A percentile compares a stretch with the other conserved stretches of the same genome.
Conservation (phyloP, 768 basidiomycete species). For the Royoungia palumana region DNA sequence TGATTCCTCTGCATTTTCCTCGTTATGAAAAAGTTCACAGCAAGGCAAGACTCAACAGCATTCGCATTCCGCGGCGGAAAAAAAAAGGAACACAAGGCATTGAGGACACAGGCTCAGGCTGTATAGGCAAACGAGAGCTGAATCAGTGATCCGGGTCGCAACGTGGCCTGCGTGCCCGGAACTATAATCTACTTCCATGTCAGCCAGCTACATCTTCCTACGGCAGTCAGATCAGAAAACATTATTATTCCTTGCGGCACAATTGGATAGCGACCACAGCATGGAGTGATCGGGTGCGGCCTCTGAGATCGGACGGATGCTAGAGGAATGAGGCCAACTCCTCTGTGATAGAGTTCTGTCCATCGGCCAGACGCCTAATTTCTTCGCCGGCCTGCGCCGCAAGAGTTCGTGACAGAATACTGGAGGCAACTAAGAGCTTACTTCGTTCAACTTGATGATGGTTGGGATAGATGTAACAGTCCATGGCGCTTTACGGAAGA, state of each 20-base stretch:
- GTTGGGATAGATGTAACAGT: constrained; percentile 60
- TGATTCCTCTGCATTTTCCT: neutral
- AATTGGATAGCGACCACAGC: constrained; percentile 1
- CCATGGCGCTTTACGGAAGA: constrained; percentile 64
- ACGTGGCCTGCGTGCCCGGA: no score
- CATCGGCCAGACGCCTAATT: constrained; percentile 28
- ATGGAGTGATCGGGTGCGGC: neutral
- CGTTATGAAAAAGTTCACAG: neutral
- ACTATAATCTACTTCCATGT: neutral
- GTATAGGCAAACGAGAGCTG: neutral
- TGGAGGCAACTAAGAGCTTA: constrained; percentile 32
- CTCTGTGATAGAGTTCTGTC: constrained; percentile 21
- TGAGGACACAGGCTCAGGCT: neutral
- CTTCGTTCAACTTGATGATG: constrained; percentile 57
- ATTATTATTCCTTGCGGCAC: neutral
- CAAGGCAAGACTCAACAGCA: neutral
- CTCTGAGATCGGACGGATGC: constrained; percentile 1
- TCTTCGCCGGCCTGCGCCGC: constrained; percentile 24
- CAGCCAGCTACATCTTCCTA: no score
- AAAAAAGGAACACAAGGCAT: neutral
- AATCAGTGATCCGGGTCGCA: neutral
- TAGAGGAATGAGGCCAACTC: constrained; percentile 21
- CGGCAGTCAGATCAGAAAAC: neutral
- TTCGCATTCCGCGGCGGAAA: neutral
- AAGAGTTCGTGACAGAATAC: neutral